Conservation (phyloP, 192 early-diverging fungal genomes). For the Coemansia furcata region DNA sequence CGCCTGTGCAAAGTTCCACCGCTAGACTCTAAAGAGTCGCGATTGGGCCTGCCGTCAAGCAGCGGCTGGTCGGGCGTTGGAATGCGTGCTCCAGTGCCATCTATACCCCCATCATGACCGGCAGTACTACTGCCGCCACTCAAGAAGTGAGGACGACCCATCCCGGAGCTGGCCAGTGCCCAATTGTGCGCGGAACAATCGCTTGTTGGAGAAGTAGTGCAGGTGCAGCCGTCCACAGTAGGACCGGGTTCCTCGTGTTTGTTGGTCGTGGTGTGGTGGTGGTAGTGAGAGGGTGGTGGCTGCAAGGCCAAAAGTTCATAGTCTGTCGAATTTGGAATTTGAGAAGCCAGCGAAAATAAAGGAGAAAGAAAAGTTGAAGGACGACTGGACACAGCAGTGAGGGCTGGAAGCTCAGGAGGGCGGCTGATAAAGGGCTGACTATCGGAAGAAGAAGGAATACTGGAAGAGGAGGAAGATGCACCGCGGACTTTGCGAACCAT, state of each 20-base stretch:
- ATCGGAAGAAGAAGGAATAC: not conserved
- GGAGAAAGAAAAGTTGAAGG: not conserved
- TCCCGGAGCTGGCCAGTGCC: not conserved
- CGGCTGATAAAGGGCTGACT: not conserved
- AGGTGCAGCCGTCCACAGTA: constrained; percentile 8
- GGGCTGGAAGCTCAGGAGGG: not conserved
- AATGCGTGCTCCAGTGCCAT: constrained; percentile 5
- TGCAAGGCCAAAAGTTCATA: constrained; percentile 3
- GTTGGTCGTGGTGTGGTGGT: not conserved
- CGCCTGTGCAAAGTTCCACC: constrained; percentile 16
- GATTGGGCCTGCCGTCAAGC: constrained; percentile 13
- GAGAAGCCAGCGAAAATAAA: not conserved
- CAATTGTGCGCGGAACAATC: constrained; percentile 2
- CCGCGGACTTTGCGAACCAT: constrained; percentile 3
- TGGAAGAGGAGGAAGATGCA: not conserved
- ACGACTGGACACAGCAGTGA: not conserved
- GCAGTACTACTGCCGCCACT: constrained; percentile 6
- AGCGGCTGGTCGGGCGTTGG: constrained; percentile 51
- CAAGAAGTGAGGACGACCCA: constrained; percentile 2
- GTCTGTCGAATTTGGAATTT: not conserved
- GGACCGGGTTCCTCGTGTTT: constrained; percentile 3
- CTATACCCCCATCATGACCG: not conserved
- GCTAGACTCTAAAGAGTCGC: constrained; percentile 11
- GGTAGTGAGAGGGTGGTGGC: not conserved
- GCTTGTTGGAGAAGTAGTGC: constrained; percentile 2